These are phyloP conservation scores for Penicillium sp. DNA, from an alignment of 2,329 filamentous ascomycete genomes.

Conservation along the genomic window DNA sequence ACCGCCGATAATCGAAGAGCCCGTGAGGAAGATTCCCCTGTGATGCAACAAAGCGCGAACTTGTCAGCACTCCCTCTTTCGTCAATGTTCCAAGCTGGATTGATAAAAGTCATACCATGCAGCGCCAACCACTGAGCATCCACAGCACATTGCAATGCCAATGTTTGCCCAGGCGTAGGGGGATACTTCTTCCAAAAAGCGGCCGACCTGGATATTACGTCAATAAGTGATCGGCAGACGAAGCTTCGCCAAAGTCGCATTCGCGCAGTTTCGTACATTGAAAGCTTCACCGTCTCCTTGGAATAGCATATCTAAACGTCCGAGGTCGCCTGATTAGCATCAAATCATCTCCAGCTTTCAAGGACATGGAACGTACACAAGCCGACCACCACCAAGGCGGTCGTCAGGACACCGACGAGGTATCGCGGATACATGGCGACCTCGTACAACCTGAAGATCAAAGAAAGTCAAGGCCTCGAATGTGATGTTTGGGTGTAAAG, in stretches of 20 bases:
- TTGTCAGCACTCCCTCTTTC: not conserved
- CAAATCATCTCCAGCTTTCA: constrained; percentile 6
- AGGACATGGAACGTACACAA: constrained; percentile 56
- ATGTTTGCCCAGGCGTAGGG: constrained; percentile 89
- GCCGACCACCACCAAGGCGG: constrained; percentile 67
- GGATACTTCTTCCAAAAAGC: constrained; percentile 88
- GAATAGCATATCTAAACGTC: constrained; percentile 83
- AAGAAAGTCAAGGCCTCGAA: constrained; percentile 17
- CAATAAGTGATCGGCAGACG: constrained; percentile 2
- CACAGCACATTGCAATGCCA: constrained; percentile 91
- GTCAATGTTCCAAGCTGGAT: not conserved
- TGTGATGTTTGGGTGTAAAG: constrained; percentile 6
- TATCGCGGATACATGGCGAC: constrained; percentile 65
- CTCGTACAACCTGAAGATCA: constrained; percentile 20
- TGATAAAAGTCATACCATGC: constrained; percentile 65
- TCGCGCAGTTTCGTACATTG: constrained; percentile 58
- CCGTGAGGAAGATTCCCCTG: constrained; percentile 98
- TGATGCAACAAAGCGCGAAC: constrained; percentile 11
- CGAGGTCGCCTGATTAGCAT: constrained; percentile 17
- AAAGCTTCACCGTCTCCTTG: constrained; percentile 93
- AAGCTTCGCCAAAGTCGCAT: not conserved
- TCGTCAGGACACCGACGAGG: constrained; percentile 61
- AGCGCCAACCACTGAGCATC: constrained; percentile 90
- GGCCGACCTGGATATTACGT: constrained; percentile 61
- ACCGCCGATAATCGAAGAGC: constrained; percentile 92